A percentile compares a stretch with the other conserved stretches of the same genome.
These are phyloP conservation scores for Candida takata DNA, from an alignment of 805 yeast genomes.

Conservation along the genomic window DNA sequence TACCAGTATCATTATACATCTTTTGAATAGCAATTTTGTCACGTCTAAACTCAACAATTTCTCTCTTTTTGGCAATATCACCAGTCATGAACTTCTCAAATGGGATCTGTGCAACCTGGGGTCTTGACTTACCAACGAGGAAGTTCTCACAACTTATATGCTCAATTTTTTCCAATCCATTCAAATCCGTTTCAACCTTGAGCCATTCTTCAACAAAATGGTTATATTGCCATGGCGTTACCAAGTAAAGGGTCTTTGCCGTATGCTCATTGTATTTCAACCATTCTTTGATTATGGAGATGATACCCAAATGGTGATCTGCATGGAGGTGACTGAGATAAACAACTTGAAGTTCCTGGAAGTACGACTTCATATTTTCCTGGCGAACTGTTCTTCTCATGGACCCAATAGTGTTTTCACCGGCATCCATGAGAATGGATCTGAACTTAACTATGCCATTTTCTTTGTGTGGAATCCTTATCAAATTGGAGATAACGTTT, in stretches of 20 bases:
- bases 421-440: conserved; percentile 78
- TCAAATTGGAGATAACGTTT: conserved; percentile 75
- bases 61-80: neutral
- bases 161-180: conserved; percentile 35
- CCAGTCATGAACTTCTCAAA: conserved; percentile 16
- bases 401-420: conserved; percentile 83
- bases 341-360: conserved; percentile 57
- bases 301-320: conserved; percentile 88
- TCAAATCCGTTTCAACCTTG: conserved; percentile 33
- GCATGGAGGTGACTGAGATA: conserved; percentile 91
- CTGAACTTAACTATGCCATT: conserved; percentile 26
- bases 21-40: conserved; percentile 24
- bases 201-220: conserved; percentile 67
- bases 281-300: conserved; percentile 69
- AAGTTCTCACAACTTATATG: conserved; percentile 60
- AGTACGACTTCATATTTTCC: conserved; percentile 33
- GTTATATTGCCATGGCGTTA: conserved; percentile 71
- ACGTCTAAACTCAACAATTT: conserved; percentile 9
- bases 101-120: conserved; percentile 25
- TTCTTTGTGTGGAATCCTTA: conserved; percentile 53
- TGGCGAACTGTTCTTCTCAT: conserved; percentile 55
- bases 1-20: conserved; percentile 36
- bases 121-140: conserved; percentile 30
- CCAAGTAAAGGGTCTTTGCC: conserved; percentile 41
- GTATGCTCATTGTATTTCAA: conserved; percentile 31